Conservation (phyloP, 2,329 filamentous ascomycete genomes). For the Fusarium sarcochroum region DNA sequence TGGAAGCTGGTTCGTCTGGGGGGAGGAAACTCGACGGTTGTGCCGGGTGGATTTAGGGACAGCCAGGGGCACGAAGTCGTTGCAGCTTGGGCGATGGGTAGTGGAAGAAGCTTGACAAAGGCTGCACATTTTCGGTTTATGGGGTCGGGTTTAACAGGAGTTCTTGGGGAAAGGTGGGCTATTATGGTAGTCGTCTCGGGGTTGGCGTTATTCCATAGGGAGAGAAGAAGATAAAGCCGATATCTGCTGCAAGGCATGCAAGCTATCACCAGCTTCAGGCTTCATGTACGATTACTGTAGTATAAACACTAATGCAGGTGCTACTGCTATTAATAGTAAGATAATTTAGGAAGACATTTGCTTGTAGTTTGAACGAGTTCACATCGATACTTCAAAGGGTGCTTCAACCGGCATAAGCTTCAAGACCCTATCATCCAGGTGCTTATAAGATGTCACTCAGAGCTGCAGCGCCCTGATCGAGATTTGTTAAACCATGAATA, state of each 20-base stretch:
- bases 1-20: constrained; percentile 45
- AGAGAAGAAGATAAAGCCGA: constrained; percentile 1
- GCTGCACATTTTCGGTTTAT: constrained; percentile 42
- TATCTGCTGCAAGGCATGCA: too few relatives aligned
- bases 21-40: constrained; percentile 22
- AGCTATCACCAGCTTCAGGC: not conserved
- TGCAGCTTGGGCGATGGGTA: constrained; percentile 39
- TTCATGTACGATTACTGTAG: not conserved
- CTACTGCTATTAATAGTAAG: too few relatives aligned
- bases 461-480: too few relatives aligned
- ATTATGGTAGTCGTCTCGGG: constrained; percentile 45
- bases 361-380: too few relatives aligned
- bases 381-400: too few relatives aligned
- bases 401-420: too few relatives aligned
- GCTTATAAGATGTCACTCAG: too few relatives aligned
- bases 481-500: not conserved
- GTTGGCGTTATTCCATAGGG: constrained; percentile 34
- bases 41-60: constrained; percentile 28
- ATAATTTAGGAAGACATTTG: too few relatives aligned
- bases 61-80: constrained; percentile 44
- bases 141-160: constrained; percentile 42
- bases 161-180: constrained; percentile 47
- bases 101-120: constrained; percentile 33
- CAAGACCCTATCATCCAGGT: too few relatives aligned
- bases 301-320: not conserved